These are phyloP conservation scores for Saturnispora serradocipensis DNA, from an alignment of 805 yeast species.

Conservation along the genomic window DNA sequence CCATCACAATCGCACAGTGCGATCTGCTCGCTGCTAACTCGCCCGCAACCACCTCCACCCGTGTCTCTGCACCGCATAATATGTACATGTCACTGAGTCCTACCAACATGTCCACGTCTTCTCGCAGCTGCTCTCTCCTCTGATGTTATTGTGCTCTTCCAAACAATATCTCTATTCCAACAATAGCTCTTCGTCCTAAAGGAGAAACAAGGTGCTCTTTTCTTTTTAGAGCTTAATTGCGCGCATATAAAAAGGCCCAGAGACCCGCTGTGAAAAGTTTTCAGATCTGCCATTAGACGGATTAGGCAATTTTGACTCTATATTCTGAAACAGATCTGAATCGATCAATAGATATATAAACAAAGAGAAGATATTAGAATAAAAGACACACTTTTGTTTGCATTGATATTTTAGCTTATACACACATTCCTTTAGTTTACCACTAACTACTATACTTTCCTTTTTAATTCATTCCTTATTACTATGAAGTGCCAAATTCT, in stretches of 20 bases:
- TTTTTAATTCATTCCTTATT: constrained; percentile 6
- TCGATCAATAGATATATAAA: neutral
- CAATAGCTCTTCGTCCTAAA: constrained; percentile 10
- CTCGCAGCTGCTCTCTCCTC: neutral
- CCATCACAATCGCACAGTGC: constrained; percentile 34
- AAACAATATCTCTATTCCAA: neutral
- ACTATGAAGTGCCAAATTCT: constrained; percentile 21
- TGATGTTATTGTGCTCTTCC: neutral
- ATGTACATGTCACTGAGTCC: constrained; percentile 31
- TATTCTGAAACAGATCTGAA: neutral
- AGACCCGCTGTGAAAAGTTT: neutral
- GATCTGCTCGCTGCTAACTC: constrained; percentile 31
- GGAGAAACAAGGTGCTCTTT: constrained; percentile 2
- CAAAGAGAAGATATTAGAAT: neutral
- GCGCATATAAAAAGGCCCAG: neutral
- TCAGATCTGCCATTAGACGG: neutral
- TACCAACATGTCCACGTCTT: constrained; percentile 8
- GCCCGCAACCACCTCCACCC: constrained; percentile 27
- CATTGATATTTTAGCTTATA: neutral
- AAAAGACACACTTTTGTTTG: neutral
- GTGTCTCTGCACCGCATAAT: constrained; percentile 27
- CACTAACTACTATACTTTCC: constrained; percentile 7
- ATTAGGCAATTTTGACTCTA: neutral
- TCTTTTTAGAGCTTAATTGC: neutral
- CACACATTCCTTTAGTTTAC: neutral